Percentiles rank a stretch among this genome's conserved stretches.
These are phyloP conservation scores for Monilinia laxa DNA, from an alignment of 2,329 filamentous ascomycete genomes.

Conservation along the genomic window DNA sequence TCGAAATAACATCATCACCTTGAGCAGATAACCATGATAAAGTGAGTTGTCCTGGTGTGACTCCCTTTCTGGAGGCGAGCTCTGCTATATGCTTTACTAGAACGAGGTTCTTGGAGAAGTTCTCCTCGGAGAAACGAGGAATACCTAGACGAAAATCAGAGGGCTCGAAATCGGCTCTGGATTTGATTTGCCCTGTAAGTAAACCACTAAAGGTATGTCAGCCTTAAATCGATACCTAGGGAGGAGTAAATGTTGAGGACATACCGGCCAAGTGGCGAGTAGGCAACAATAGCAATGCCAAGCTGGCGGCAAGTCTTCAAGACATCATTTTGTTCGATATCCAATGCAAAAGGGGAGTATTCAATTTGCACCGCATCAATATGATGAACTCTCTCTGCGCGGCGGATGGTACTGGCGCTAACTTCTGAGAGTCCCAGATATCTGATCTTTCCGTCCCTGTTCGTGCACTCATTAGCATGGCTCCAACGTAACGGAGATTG, in stretches of 20 bases:
- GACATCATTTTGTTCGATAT: constrained; percentile 57
- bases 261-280: constrained; percentile 53
- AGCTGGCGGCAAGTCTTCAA: constrained; percentile 57
- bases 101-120: constrained; percentile 51
- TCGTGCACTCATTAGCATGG: constrained; percentile 21
- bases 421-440: constrained; percentile 57
- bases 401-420: constrained; percentile 50
- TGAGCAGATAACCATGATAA: constrained; percentile 54
- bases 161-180: constrained; percentile 48
- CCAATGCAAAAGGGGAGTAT: constrained; percentile 54
- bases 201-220: constrained; percentile 45
- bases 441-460: constrained; percentile 53
- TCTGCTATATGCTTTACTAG: constrained; percentile 47
- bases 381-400: constrained; percentile 50
- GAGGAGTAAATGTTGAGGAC: constrained; percentile 24
- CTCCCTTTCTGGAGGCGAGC: constrained; percentile 51
- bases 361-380: constrained; percentile 55
- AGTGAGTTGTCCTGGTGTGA: constrained; percentile 51
- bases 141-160: constrained; percentile 48
- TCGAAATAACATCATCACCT: constrained; percentile 53
- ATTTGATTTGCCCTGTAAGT: constrained; percentile 51
- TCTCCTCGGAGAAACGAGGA: constrained; percentile 51
- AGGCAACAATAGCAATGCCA: constrained; percentile 56
- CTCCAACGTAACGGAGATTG: neutral
- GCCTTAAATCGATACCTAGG: neutral